Conservation (phyloP, 352 stramenopile species). For the Phytophthora syringae region DNA sequence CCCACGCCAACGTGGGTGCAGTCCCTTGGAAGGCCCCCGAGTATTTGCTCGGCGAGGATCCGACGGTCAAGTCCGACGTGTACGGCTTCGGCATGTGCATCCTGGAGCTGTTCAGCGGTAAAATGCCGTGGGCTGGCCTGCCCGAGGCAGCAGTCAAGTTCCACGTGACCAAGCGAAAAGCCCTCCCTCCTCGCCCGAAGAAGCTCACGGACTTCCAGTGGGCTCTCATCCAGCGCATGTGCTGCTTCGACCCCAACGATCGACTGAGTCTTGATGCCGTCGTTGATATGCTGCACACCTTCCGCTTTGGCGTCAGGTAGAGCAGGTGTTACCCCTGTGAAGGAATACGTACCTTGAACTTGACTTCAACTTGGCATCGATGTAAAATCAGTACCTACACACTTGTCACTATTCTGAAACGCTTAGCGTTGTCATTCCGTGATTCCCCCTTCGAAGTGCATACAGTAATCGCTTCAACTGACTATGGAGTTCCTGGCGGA, state of each 20-base stretch:
- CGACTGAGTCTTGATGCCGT: constrained; percentile 29
- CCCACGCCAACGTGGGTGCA: constrained; percentile 15
- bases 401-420: constrained; percentile 2
- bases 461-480: constrained; percentile 28
- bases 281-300: constrained; percentile 33
- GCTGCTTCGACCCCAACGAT: constrained; percentile 24
- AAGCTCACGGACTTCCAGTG: constrained; percentile 29
- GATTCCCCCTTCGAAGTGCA: constrained; percentile 6
- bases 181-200: constrained; percentile 20
- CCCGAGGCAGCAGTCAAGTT: constrained; percentile 36
- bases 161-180: constrained; percentile 29
- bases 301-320: constrained; percentile 29
- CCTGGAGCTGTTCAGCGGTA: constrained; percentile 35
- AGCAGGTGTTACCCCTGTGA: too few relatives aligned
- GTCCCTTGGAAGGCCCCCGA: constrained; percentile 42
- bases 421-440: not conserved
- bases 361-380: too few relatives aligned
- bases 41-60: constrained; percentile 13
- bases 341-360: not conserved
- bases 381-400: too few relatives aligned
- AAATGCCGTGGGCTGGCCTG: constrained; percentile 30
- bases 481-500: constrained; percentile 90
- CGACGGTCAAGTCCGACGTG: constrained; percentile 32
- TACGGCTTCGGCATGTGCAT: constrained; percentile 47
- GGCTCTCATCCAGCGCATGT: constrained; percentile 42